Evolutionary conservation across 305 asterid species (phyloP).

Genomic region (Solanum hybrid): DNA sequence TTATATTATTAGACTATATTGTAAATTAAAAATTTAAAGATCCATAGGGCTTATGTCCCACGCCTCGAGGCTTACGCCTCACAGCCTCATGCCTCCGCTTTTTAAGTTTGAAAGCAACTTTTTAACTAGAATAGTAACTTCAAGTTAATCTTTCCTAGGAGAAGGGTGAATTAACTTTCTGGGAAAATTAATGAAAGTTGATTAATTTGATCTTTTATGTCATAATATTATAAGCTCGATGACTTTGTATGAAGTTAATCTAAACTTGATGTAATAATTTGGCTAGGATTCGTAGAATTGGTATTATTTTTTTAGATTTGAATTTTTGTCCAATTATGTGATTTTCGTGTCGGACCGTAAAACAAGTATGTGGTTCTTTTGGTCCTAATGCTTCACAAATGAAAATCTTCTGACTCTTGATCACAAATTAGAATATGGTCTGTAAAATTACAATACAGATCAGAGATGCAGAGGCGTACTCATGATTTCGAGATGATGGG

Average conservation of each 20-base stretch:
- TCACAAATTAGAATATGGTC: neutral
- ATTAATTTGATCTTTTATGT: neutral
- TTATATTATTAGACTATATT: no score
- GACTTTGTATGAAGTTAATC: neutral
- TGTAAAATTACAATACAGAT: neutral
- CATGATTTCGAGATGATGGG: neutral
- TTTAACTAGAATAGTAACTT: neutral
- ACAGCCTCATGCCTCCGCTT: neutral
- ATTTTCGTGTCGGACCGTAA: neutral
- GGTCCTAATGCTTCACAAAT: neutral
- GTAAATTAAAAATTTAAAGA: no score
- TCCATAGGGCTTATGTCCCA: no score
- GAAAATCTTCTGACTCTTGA: neutral
- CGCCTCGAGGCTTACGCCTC: no score
- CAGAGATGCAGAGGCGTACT: neutral
- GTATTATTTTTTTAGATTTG: neutral
- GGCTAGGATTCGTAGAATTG: neutral
- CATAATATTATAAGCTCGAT: neutral
- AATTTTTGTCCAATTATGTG: neutral
- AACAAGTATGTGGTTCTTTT: neutral
- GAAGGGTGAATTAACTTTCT: neutral
- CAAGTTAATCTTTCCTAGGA: neutral
- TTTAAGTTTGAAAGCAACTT: neutral
- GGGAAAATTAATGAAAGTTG: neutral
- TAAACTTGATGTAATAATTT: neutral